Conservation (phyloP, 257 asterid genomes). For the Solanum tacnaense region DNA sequence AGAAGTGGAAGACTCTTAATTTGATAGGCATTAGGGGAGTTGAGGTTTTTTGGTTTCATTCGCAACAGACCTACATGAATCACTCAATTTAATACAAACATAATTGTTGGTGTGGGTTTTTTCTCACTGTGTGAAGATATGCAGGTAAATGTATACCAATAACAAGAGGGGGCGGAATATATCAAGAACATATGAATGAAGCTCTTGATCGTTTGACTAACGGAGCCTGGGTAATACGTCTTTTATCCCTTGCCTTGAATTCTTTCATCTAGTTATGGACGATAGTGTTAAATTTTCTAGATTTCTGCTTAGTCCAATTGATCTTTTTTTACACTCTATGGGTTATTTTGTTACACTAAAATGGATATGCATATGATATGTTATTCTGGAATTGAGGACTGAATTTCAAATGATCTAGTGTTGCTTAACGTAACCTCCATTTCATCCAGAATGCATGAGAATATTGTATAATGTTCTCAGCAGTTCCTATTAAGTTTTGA, state of each 20-base stretch:
- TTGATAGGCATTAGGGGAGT: background rate
- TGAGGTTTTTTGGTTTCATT: background rate
- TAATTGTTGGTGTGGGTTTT: background rate
- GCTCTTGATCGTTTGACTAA: slow-evolving; percentile 73
- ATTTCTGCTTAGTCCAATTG: background rate
- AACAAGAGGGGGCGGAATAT: slow-evolving; percentile 88
- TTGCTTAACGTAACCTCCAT: background rate
- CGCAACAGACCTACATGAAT: background rate
- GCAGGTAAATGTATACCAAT: slow-evolving; percentile 98
- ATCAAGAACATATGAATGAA: slow-evolving; percentile 95
- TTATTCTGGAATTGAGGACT: background rate
- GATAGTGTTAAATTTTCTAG: background rate
- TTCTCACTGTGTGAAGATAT: slow-evolving; percentile 4
- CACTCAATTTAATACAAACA: background rate
- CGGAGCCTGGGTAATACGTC: slow-evolving; percentile 77
- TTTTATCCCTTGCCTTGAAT: background rate
- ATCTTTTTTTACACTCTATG: background rate
- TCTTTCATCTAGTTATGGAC: background rate
- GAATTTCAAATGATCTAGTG: background rate
- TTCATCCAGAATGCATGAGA: background rate
- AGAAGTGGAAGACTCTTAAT: background rate
- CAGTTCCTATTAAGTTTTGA: background rate
- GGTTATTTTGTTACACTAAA: background rate
- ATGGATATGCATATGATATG: background rate
- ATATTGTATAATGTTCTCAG: background rate